A percentile compares a stretch with the other conserved stretches of the same genome.
Conservation (phyloP, 495 filamentous ascomycete genomes). For the Hypoxylon cercidicola region DNA sequence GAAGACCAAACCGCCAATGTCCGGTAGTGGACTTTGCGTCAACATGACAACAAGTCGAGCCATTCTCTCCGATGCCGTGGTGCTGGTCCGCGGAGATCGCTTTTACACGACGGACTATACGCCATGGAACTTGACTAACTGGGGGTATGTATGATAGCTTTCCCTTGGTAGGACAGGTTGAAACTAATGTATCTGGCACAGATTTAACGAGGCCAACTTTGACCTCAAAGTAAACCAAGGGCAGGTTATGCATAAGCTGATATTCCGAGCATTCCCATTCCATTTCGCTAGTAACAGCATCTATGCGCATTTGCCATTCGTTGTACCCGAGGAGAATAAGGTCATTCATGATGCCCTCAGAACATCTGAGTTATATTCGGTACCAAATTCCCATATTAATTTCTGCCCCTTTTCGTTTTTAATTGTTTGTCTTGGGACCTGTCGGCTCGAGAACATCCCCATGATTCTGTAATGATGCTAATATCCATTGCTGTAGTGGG, state of each 20-base stretch:
- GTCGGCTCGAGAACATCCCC: not conserved
- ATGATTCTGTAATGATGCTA: no score
- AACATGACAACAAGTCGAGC: constrained; percentile 76
- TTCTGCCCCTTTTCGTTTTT: not conserved
- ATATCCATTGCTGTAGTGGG: constrained; percentile 48
- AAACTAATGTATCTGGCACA: constrained; percentile 72
- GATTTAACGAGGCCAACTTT: constrained; percentile 64
- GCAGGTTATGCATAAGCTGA: constrained; percentile 77
- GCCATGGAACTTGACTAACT: constrained; percentile 77
- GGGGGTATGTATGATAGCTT: constrained; percentile 58
- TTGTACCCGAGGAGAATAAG: constrained; percentile 74
- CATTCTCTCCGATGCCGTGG: constrained; percentile 83
- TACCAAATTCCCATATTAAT: constrained; percentile 1
- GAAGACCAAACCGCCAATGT: constrained; percentile 69
- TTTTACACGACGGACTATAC: constrained; percentile 80
- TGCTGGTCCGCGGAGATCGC: constrained; percentile 79
- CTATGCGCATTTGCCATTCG: constrained; percentile 80
- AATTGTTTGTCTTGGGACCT: not conserved
- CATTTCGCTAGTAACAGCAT: constrained; percentile 75
- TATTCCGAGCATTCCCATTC: constrained; percentile 74
- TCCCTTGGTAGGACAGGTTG: constrained; percentile 61
- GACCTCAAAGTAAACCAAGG: constrained; percentile 74
- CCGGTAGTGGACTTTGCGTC: constrained; percentile 74
- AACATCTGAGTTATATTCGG: constrained; percentile 69
- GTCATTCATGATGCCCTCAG: constrained; percentile 71